phyloP scores from a whole-genome alignment of 2,329 filamentous ascomycete genomes.

The Clarireedia monteithiana region DNA sequence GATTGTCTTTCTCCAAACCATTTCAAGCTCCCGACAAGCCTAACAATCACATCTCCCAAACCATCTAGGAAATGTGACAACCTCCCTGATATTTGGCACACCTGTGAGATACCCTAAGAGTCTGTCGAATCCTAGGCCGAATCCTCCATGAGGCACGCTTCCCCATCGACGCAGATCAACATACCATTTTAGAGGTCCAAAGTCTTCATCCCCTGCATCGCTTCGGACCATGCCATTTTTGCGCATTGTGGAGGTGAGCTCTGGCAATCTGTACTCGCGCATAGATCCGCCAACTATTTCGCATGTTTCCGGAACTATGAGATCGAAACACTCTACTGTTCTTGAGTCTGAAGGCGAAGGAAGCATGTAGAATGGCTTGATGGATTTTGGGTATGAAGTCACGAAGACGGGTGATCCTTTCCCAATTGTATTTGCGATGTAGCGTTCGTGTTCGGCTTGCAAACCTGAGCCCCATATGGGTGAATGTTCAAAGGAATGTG shows the following conservation, averaged over 20 bases:
- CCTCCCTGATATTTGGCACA: slow-evolving; percentile 57
- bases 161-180: slow-evolving; percentile 62
- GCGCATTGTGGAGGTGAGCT: slow-evolving; percentile 53
- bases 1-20: not conserved
- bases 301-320: slow-evolving; percentile 60
- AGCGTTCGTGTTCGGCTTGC: slow-evolving; percentile 89
- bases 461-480: slow-evolving; percentile 68
- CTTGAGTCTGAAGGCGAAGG: slow-evolving; percentile 35
- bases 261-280: slow-evolving; percentile 56
- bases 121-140: slow-evolving; percentile 65
- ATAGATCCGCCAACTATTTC: slow-evolving; percentile 65
- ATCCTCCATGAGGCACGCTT: slow-evolving; percentile 64
- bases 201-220: slow-evolving; percentile 27
- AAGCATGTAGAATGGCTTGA: slow-evolving; percentile 91
- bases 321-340: slow-evolving; percentile 65
- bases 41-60: slow-evolving; percentile 34
- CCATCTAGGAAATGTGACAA: slow-evolving; percentile 61
- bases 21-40: not conserved
- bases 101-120: slow-evolving; percentile 59
- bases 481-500: slow-evolving; percentile 54
- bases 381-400: slow-evolving; percentile 78
- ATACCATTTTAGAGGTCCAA: slow-evolving; percentile 58
- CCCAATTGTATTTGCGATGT: slow-evolving; percentile 59
- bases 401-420: slow-evolving; percentile 67
- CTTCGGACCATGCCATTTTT: slow-evolving; percentile 42